A percentile compares a stretch with the other conserved stretches of the same genome.
Conservation (phyloP, 148 eudicot species). For the Nepenthes gracilis region DNA sequence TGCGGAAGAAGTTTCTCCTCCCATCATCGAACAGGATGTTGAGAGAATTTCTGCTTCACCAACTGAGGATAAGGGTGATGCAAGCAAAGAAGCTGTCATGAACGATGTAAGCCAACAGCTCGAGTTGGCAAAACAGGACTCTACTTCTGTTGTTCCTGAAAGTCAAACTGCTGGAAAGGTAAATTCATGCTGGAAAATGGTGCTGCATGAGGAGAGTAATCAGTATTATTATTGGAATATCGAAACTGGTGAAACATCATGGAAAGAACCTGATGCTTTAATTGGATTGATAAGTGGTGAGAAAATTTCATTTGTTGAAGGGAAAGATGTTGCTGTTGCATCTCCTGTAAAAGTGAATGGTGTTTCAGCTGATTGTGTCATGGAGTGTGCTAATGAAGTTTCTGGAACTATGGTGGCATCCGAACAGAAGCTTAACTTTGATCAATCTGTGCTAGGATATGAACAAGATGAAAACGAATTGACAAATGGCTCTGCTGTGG, state of each 20-base stretch:
- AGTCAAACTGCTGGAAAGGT: conserved; percentile 18
- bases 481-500: conserved; percentile 11
- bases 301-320: conserved; percentile 25
- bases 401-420: conserved; percentile 9
- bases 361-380: conserved; percentile 10
- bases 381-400: conserved; percentile 21
- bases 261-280: conserved; percentile 72
- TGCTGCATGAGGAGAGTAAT: conserved; percentile 86
- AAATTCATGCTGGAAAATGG: conserved; percentile 71
- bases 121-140: not conserved
- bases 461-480: conserved; percentile 16
- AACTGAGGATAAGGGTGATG: conserved; percentile 15
- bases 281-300: conserved; percentile 20
- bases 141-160: conserved; percentile 26
- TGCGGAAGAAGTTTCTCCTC: conserved; percentile 15
- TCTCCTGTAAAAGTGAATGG: conserved; percentile 12
- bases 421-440: conserved; percentile 12
- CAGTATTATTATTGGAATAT: conserved; percentile 90
- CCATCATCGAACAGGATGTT: conserved; percentile 13
- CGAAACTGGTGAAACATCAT: conserved; percentile 83
- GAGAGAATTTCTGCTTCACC: conserved; percentile 18
- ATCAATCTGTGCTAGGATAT: conserved; percentile 17
- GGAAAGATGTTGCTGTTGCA: conserved; percentile 13
- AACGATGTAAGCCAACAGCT: conserved; percentile 15
- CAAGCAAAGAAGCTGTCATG: conserved; percentile 10